Evolutionary conservation across 2,329 filamentous ascomycete species (phyloP).

Genomic region (Lasiodiplodia sp.): DNA sequence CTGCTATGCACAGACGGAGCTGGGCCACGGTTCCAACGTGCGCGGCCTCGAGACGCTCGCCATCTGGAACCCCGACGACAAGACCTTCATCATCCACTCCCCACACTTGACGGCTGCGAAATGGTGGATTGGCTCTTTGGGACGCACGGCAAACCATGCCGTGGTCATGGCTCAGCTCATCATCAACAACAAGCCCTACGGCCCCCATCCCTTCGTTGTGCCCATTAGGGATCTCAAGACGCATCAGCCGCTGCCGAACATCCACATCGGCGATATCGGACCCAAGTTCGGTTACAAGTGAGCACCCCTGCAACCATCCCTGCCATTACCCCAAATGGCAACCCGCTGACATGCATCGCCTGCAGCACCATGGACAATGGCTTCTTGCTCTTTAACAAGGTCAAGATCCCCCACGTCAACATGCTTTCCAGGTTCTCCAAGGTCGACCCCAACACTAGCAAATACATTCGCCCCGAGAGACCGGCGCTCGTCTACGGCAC

Average conservation of each 20-base stretch:
- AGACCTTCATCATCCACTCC: slow-evolving; percentile 78
- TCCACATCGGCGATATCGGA: slow-evolving; percentile 81
- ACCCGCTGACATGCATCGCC: slow-evolving; percentile 3
- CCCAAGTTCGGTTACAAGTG: slow-evolving; percentile 79
- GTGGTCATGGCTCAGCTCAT: slow-evolving; percentile 81
- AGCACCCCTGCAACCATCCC: slow-evolving; percentile 35
- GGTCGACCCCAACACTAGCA: slow-evolving; percentile 71
- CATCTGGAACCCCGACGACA: slow-evolving; percentile 75
- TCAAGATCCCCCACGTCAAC: slow-evolving; percentile 76
- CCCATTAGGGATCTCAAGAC: slow-evolving; percentile 75
- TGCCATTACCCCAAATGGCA: slow-evolving; percentile 1
- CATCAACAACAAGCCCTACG: slow-evolving; percentile 71
- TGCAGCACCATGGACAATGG: slow-evolving; percentile 78
- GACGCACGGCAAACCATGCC: slow-evolving; percentile 77
- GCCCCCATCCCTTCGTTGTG: slow-evolving; percentile 80
- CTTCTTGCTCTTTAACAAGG: slow-evolving; percentile 77
- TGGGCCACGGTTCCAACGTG: slow-evolving; percentile 81
- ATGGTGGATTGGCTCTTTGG: slow-evolving; percentile 85
- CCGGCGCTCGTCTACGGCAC: slow-evolving; percentile 77
- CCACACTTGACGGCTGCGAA: slow-evolving; percentile 78
- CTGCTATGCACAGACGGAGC: slow-evolving; percentile 82
- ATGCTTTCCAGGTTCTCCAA: slow-evolving; percentile 77
- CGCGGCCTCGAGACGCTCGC: slow-evolving; percentile 73
- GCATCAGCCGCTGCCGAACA: slow-evolving; percentile 71
- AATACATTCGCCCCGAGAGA: slow-evolving; percentile 71